Evolutionary conservation across 169 alveolate species (phyloP).

Genomic region (Eimeria maxima): DNA sequence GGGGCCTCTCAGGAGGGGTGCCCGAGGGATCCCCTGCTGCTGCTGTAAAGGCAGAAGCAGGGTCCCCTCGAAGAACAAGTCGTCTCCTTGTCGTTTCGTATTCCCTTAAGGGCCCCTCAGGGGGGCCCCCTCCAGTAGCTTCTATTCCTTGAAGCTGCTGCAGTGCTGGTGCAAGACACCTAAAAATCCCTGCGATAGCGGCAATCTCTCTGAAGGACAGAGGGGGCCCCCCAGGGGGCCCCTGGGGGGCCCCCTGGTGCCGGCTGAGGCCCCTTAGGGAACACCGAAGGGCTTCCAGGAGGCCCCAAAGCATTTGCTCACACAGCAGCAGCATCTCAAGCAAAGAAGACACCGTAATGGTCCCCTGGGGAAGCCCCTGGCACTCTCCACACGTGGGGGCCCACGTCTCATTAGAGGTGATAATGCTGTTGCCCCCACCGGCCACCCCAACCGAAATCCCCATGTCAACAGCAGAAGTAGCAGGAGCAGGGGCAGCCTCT

Average conservation of each 20-base stretch:
- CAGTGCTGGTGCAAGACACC: not conserved
- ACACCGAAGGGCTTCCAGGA: conserved; percentile 23
- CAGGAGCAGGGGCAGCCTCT: not conserved
- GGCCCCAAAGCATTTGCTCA: not conserved
- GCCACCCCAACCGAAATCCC: not conserved
- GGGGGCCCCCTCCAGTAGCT: conserved; percentile 8
- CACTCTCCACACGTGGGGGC: not conserved
- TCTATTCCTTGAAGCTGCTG: not conserved
- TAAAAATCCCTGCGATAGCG: not conserved
- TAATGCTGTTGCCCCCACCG: not conserved
- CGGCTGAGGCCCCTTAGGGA: conserved; percentile 39
- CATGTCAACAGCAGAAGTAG: not conserved
- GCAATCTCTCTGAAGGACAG: conserved; percentile 12
- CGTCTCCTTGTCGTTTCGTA: not conserved
- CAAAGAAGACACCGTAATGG: conserved; percentile 4
- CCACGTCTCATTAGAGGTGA: not conserved
- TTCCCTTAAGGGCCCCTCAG: conserved; percentile 27
- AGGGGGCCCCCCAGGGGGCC: conserved; percentile 24
- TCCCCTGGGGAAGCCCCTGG: conserved; percentile 23
- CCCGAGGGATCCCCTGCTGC: not conserved
- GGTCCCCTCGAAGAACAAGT: not conserved
- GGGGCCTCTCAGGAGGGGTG: not conserved
- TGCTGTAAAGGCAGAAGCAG: not conserved
- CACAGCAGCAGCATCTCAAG: conserved; percentile 1
- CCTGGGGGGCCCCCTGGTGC: not conserved